Evolutionary conservation across 257 asterid genomes (phyloP).

Genomic region (Solanum tarapatanum): DNA sequence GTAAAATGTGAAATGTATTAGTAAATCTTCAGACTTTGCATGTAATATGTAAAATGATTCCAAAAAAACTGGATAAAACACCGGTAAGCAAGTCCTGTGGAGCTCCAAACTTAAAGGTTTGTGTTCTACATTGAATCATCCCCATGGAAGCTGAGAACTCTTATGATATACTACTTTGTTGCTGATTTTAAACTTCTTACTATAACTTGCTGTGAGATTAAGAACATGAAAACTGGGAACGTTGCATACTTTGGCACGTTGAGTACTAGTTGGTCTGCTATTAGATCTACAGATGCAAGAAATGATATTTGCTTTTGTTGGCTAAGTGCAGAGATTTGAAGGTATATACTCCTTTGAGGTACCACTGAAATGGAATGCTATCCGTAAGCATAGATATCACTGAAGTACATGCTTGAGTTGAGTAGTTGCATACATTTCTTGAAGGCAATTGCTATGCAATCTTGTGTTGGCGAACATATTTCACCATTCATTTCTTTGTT

Average conservation of each 20-base stretch:
- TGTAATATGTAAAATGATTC: background rate
- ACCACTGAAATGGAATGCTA: background rate
- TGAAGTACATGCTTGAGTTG: background rate
- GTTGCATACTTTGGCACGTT: background rate
- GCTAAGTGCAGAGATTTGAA: background rate
- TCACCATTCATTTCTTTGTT: background rate
- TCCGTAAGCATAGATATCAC: background rate
- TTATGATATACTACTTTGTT: background rate
- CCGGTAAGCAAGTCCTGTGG: background rate
- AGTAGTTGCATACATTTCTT: background rate
- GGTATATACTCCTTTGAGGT: background rate
- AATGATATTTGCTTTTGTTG: background rate
- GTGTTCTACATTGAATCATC: background rate
- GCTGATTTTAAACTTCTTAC: background rate
- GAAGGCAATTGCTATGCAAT: background rate
- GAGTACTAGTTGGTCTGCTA: background rate
- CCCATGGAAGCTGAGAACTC: background rate
- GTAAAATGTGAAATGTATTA: background rate
- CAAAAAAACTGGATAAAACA: background rate
- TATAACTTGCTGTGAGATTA: background rate
- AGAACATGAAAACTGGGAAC: background rate
- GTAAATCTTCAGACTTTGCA: background rate
- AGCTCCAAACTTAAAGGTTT: background rate
- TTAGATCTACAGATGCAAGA: background rate
- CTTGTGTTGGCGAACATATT: background rate